A percentile compares a stretch with the other conserved stretches of the same genome.
phyloP scores from a whole-genome alignment of 495 filamentous ascomycete genomes.

The Penicillium desertorum region DNA sequence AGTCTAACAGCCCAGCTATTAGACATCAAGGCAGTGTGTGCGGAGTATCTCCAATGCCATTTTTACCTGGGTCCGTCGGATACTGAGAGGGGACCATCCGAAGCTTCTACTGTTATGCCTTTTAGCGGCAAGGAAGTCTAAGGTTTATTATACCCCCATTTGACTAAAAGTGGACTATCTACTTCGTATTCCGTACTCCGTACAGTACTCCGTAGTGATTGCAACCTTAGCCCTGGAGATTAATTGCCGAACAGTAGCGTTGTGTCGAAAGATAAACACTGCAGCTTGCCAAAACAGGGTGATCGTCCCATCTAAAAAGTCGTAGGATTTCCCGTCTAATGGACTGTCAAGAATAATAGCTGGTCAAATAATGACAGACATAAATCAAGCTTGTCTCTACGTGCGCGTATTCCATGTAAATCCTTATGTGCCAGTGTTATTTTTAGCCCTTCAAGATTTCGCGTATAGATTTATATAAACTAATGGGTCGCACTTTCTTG shows the following conservation, averaged over 20 bases:
- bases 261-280: not conserved
- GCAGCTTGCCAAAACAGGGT: not conserved
- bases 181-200: too few species aligned
- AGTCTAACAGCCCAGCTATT: not conserved
- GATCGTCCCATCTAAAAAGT: not conserved
- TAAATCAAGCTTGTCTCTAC: not conserved
- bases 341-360: not conserved
- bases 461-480: not conserved
- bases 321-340: not conserved
- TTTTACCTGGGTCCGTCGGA: not conserved
- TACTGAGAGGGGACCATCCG: not conserved
- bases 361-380: not conserved
- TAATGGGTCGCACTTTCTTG: not conserved
- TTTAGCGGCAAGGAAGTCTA: not conserved
- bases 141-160: not conserved
- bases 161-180: not conserved
- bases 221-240: not conserved
- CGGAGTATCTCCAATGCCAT: not conserved
- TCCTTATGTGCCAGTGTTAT: not conserved
- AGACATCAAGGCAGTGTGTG: not conserved
- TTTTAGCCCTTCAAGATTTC: not conserved
- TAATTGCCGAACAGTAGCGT: not conserved
- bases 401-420: not conserved
- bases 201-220: too few species aligned
- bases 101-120: not conserved